Evolutionary conservation across 2,329 filamentous ascomycete species (phyloP).

Genomic region (Talaromyces islandicus): DNA sequence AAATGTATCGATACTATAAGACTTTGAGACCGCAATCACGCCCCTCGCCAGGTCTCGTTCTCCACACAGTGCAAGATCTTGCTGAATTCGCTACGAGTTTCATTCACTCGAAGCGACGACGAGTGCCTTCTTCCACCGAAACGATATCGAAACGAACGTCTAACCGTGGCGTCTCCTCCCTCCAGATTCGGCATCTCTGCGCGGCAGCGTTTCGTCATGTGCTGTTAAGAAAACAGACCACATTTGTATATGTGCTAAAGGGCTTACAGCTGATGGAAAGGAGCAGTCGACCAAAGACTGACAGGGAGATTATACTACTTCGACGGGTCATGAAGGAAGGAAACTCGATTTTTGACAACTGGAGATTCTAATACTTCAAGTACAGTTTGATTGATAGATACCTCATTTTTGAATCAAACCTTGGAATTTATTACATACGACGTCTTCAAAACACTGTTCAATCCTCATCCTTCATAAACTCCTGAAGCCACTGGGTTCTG

Average conservation of each 20-base stretch:
- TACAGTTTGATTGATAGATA: not conserved
- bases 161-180: slow-evolving; percentile 53
- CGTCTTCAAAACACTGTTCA: not conserved
- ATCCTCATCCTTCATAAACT: not conserved
- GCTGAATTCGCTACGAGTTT: slow-evolving; percentile 59
- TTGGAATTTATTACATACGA: not conserved
- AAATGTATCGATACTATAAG: slow-evolving; percentile 57
- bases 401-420: not conserved
- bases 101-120: slow-evolving; percentile 50
- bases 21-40: slow-evolving; percentile 51
- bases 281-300: slow-evolving; percentile 31
- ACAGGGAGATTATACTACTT: slow-evolving; percentile 28
- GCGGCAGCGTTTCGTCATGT: slow-evolving; percentile 65
- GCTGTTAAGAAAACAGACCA: slow-evolving; percentile 65
- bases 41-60: slow-evolving; percentile 56
- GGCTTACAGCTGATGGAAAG: slow-evolving; percentile 58
- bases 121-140: slow-evolving; percentile 6
- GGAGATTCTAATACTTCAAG: slow-evolving; percentile 24
- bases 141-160: slow-evolving; percentile 27
- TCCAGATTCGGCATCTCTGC: slow-evolving; percentile 60
- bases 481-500: not conserved
- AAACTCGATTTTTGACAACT: slow-evolving; percentile 29
- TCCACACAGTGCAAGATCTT: slow-evolving; percentile 59
- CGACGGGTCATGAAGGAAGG: slow-evolving; percentile 28
- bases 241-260: slow-evolving; percentile 55